Evolutionary conservation across 768 basidiomycete species (phyloP), one percentile per base, ranked within the genome.

Genomic region (Goffeauzyma gilvescens): DNA sequence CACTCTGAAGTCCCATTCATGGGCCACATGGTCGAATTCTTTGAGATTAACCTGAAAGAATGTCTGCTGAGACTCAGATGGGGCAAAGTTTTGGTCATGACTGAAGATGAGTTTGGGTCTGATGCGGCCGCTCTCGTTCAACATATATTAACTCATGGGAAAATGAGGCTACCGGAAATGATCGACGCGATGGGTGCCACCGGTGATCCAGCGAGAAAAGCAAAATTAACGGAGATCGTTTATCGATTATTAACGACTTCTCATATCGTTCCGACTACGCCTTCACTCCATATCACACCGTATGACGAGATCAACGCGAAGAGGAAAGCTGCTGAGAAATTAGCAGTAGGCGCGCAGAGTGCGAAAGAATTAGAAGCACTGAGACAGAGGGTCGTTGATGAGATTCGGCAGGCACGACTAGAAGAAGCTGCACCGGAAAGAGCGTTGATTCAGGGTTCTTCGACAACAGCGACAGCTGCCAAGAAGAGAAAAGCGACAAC

Each of bases 1-100:
- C 82, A 86, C 57, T 73, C 78, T 7, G 71, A 72, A 28, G 71
- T 71, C 5, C 76, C 76, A 7, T 75, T 76, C n/a, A 78, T 75
- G 31, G 75, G 73, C 5, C 80, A 79, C 49, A 72, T 81, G 44
- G 35, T 46, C n/a, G 62, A 65, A 43, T 69, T 81, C 36, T 64
- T 61, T 44, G 86, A 93, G 59, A 68, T 90, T 49, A 85, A 86
- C 54, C 66, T 75, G 12, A 74, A 79, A 41, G 84, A 86, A 57
- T 87, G 86, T 59, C 68, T 93, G 26, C 67, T 76, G 65, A 69
- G 87, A 43, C 54, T 85, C 59, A 67, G 86, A 50, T 90, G 85
- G 60, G 87, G 86, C 20, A 72, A 72, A 46, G 86, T 81, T 54
- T 72, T 84, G 18, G 77, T 74, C 68, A 68, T 79, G 32, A 76